Evolutionary conservation across 345 rosid species (phyloP), one percentile per base, ranked within the genome.

Genomic region (Dipteronia sinensis): DNA sequence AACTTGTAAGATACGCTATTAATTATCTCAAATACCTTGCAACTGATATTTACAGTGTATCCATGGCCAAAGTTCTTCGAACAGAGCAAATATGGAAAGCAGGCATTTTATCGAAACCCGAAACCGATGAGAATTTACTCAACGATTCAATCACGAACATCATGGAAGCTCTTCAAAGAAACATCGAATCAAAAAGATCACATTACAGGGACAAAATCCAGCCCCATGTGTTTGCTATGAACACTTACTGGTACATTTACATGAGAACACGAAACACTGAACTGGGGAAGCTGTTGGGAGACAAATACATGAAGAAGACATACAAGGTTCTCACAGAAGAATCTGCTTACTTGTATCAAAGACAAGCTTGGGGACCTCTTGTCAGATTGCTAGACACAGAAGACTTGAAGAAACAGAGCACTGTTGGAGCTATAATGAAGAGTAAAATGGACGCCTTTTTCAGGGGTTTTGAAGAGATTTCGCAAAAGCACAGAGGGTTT

Each of bases 211-310:
- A 89, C 83, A 91, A 83, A 61, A 66, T 84, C 22, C 76, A 87
- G 3, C 66, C 87, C 11, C 82, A 79, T 64, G 76, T 89, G 16
- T 89, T 88, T 40, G 76, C 89, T 55, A 89, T 89, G 91, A 89
- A 88, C 88, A 87, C 87, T 4, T 84, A 88, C 63, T 91, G 93
- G 95, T 91, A 91, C 83, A 85, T 91, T 64, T 88, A 89, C 84
- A 88, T 85, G 91, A 84, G 93, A 62, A 81, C 85, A 1, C 82
- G 85, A 71, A 89, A 84, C 80, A 86, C 90, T 1, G 93, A 89
- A 63, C 88, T 89, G 9, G 87, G 86, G 27, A 84, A 82, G 76
- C 81, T 91, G 67, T 67, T 89, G 25, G 93, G 91, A 59, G 86
- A 88, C 42, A 82, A 87, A 67, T 80, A 81, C 80, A 55, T 87